A percentile compares a stretch with the other conserved stretches of the same genome.
These are phyloP conservation scores for Hippophae tibetana DNA, from an alignment of 306 rosid species.

Conservation along the genomic window DNA sequence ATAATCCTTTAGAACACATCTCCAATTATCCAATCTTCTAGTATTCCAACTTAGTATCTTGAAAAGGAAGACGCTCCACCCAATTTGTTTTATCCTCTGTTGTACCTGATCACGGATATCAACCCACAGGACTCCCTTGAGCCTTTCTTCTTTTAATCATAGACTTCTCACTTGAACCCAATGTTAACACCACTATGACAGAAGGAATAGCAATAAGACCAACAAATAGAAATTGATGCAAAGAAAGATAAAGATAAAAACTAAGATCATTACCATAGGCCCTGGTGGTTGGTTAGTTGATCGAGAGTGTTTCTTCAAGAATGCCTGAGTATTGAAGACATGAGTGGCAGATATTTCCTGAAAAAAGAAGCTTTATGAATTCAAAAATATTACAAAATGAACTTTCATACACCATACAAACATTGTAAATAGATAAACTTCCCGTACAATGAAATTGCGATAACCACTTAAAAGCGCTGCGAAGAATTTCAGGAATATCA, in stretches of 20 bases:
- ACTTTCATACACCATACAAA: slow-evolving; percentile 1
- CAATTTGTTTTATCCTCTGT: too few species aligned
- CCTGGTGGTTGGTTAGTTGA: slow-evolving; percentile 79
- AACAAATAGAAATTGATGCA: slow-evolving; percentile 14
- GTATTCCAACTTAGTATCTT: too few species aligned
- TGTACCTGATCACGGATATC: too few species aligned
- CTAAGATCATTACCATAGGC: slow-evolving; percentile 54
- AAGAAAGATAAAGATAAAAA: background rate
- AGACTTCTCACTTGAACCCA: too few species aligned
- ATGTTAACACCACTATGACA: too few species aligned
- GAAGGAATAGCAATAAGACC: too few species aligned
- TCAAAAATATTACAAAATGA: background rate
- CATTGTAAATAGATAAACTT: slow-evolving; percentile 14
- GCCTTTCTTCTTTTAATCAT: too few species aligned
- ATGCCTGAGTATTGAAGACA: slow-evolving; percentile 81
- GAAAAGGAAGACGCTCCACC: too few species aligned
- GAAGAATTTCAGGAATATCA: slow-evolving; percentile 87
- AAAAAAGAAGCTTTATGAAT: slow-evolving; percentile 18
- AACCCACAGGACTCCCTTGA: too few species aligned
- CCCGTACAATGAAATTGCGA: slow-evolving; percentile 86
- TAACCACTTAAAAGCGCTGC: slow-evolving; percentile 93
- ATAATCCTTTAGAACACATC: too few species aligned
- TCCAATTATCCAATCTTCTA: too few species aligned
- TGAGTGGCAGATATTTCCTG: slow-evolving; percentile 74
- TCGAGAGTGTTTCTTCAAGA: slow-evolving; percentile 82